Evolutionary conservation across 192 early-diverging fungal species (phyloP).

Genomic region (Irineochytrium annulatum): DNA sequence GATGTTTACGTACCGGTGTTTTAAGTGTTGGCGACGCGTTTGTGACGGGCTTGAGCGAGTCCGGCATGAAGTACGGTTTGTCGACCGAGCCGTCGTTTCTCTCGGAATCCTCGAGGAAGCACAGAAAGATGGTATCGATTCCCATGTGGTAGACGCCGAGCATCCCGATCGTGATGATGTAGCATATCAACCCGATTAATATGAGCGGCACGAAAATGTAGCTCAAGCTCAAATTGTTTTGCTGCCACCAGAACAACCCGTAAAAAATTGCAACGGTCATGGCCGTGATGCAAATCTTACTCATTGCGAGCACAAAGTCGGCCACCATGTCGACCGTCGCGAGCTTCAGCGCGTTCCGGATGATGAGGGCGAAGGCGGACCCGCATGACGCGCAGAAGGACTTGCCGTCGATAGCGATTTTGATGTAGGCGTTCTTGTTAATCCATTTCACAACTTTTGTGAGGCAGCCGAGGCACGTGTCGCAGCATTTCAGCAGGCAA

Average conservation of each 20-base stretch:
- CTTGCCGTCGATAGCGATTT: constrained; percentile 48
- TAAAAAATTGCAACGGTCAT: constrained; percentile 18
- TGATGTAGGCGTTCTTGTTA: constrained; percentile 58
- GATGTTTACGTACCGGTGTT: too few relatives aligned
- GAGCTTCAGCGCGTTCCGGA: constrained; percentile 35
- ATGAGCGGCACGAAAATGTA: constrained; percentile 18
- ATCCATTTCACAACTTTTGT: constrained; percentile 47
- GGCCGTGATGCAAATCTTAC: constrained; percentile 49
- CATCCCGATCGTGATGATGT: constrained; percentile 41
- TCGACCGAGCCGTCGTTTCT: constrained; percentile 47
- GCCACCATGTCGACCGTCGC: constrained; percentile 38
- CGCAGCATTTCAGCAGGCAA: constrained; percentile 15
- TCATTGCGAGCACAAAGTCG: constrained; percentile 44
- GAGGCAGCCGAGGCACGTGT: constrained; percentile 39
- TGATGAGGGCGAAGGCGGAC: constrained; percentile 36
- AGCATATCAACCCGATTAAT: constrained; percentile 34
- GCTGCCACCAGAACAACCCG: constrained; percentile 25
- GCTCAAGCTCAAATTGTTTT: constrained; percentile 11
- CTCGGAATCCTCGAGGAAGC: constrained; percentile 50
- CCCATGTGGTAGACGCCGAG: constrained; percentile 47
- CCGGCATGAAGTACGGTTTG: constrained; percentile 50
- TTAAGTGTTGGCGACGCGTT: too few relatives aligned
- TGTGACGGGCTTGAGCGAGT: constrained; percentile 24
- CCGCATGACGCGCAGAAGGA: constrained; percentile 46
- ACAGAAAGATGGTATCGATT: constrained; percentile 55